phyloP scores from a whole-genome alignment of 768 basidiomycete genomes.

The Lactarius tabidus region DNA sequence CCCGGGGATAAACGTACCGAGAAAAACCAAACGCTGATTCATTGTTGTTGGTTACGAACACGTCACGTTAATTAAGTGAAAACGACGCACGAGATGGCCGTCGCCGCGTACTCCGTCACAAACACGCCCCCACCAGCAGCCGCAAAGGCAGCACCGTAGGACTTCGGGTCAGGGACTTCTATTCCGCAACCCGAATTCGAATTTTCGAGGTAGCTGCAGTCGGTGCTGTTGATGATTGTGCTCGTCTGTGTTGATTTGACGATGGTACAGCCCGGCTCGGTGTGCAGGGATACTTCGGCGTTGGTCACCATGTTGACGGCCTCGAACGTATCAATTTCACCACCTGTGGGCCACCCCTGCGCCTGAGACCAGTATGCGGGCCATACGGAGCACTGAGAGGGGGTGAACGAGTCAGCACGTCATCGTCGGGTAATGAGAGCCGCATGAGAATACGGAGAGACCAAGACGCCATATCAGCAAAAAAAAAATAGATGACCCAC shows the following conservation, averaged over 20 bases:
- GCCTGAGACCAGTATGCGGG: slow-evolving; percentile 60
- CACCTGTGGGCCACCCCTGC: slow-evolving; percentile 57
- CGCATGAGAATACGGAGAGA: background rate
- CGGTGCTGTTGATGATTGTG: slow-evolving; percentile 49
- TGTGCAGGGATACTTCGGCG: slow-evolving; percentile 76
- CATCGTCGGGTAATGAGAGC: background rate
- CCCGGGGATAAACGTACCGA: slow-evolving; percentile 34
- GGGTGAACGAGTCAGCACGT: background rate
- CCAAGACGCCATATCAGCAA: background rate
- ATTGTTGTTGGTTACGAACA: background rate
- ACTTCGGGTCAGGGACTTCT: slow-evolving; percentile 47
- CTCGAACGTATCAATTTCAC: slow-evolving; percentile 71
- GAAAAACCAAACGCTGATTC: slow-evolving; percentile 61
- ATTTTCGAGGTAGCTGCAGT: slow-evolving; percentile 55
- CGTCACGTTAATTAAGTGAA: background rate
- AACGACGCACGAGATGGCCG: slow-evolving; percentile 56
- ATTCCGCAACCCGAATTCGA: slow-evolving; percentile 64
- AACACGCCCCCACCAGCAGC: slow-evolving; percentile 66
- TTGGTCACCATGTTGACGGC: slow-evolving; percentile 63
- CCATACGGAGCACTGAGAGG: slow-evolving; percentile 62
- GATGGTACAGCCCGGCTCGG: slow-evolving; percentile 54
- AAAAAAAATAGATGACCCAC: slow-evolving; percentile 36
- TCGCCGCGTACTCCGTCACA: slow-evolving; percentile 65
- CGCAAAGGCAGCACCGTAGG: slow-evolving; percentile 67
- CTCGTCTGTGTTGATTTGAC: slow-evolving; percentile 47